Conservation (phyloP, 352 stramenopile genomes). For the Phytophthora syringae region DNA sequence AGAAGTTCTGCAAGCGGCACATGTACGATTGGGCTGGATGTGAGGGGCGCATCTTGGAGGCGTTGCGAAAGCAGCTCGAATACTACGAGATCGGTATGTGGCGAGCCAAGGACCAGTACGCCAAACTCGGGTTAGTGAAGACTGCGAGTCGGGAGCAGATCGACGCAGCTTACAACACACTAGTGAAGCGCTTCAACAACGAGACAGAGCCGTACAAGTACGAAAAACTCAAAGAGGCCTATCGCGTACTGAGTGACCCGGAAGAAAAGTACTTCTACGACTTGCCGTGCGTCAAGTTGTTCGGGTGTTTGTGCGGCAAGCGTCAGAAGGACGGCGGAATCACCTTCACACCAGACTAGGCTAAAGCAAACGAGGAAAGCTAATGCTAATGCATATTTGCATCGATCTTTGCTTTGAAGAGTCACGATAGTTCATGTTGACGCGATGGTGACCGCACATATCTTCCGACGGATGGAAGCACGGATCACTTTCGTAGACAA, state of each 20-base stretch:
- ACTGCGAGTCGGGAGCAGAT: slow-evolving; percentile 76
- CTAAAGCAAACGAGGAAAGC: not conserved
- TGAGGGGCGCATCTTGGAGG: slow-evolving; percentile 63
- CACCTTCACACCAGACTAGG: slow-evolving; percentile 74
- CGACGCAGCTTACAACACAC: slow-evolving; percentile 78
- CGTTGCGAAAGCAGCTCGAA: slow-evolving; percentile 65
- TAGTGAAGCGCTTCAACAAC: slow-evolving; percentile 89
- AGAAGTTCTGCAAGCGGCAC: slow-evolving; percentile 75
- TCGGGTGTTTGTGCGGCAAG: slow-evolving; percentile 79
- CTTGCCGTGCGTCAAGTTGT: slow-evolving; percentile 84
- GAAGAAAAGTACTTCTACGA: slow-evolving; percentile 90
- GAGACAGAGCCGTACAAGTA: slow-evolving; percentile 86
- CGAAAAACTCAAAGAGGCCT: slow-evolving; percentile 81
- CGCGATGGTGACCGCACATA: slow-evolving; percentile 21
- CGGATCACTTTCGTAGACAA: slow-evolving; percentile 8
- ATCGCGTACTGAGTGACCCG: slow-evolving; percentile 75
- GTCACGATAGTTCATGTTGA: slow-evolving; percentile 13
- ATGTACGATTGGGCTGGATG: slow-evolving; percentile 73
- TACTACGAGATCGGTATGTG: slow-evolving; percentile 80
- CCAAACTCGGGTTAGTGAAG: slow-evolving; percentile 81
- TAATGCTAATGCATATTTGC: too few relatives aligned
- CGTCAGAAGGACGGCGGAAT: slow-evolving; percentile 81
- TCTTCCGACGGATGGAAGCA: slow-evolving; percentile 12
- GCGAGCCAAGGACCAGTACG: slow-evolving; percentile 81
- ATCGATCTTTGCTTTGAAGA: slow-evolving; percentile 31